A percentile compares a stretch with the other conserved stretches of the same genome.
phyloP scores from a whole-genome alignment of 345 rosid genomes.

The Gossypium bickii region DNA sequence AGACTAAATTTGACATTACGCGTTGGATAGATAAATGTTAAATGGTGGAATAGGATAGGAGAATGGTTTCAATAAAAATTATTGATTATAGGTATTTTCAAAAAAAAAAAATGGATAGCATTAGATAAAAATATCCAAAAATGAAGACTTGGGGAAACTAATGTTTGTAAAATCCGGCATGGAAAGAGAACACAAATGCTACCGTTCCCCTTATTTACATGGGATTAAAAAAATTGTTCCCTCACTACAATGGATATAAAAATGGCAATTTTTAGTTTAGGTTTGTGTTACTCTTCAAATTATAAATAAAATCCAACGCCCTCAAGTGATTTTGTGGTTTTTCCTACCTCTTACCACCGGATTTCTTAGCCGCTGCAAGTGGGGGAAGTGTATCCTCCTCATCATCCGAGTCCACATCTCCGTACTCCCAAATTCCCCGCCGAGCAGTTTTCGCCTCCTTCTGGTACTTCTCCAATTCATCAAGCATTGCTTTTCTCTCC shows the following conservation, averaged over 20 bases:
- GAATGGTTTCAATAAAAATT: no score
- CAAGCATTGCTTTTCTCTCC: constrained; percentile 61
- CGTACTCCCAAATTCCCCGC: constrained; percentile 86
- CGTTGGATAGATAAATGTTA: no score
- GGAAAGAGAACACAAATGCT: not conserved
- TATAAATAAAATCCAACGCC: no score
- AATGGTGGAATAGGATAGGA: no score
- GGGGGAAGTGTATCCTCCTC: constrained; percentile 80
- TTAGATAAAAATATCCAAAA: not conserved
- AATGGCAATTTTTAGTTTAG: not conserved
- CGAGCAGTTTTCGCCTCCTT: constrained; percentile 71
- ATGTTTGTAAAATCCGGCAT: not conserved
- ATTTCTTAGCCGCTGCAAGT: constrained; percentile 33
- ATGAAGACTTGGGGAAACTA: not conserved
- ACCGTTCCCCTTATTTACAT: not conserved
- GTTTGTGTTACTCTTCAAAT: not conserved
- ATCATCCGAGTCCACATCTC: constrained; percentile 89
- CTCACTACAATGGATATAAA: not conserved
- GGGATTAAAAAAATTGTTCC: not conserved
- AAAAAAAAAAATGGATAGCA: not conserved
- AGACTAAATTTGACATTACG: no score
- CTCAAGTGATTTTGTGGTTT: not conserved
- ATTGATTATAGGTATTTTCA: no score
- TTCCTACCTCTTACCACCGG: constrained; percentile 38
- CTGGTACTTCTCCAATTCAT: constrained; percentile 71